These are phyloP conservation scores for Diplodia intermedia DNA, from an alignment of 2,329 filamentous ascomycete species.

Conservation along the genomic window DNA sequence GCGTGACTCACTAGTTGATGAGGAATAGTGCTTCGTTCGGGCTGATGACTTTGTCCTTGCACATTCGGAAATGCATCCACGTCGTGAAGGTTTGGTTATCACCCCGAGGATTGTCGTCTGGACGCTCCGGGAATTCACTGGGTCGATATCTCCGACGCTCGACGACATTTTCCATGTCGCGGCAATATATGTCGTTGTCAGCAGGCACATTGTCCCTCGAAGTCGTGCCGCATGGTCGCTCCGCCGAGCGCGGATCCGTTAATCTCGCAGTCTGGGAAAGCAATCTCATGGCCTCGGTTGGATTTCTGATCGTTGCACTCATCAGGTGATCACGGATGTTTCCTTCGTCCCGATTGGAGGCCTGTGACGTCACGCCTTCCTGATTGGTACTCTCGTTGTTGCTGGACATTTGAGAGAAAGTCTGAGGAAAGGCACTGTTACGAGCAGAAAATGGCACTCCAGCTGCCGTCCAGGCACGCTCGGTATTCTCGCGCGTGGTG, in stretches of 20 bases:
- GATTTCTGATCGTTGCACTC: constrained; percentile 17
- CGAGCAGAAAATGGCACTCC: not conserved
- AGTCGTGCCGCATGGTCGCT: not conserved
- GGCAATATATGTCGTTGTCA: not conserved
- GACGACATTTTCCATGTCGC: not conserved
- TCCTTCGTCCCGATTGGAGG: constrained; percentile 1
- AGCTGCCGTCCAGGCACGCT: not conserved
- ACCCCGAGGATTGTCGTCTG: constrained; percentile 13
- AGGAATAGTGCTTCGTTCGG: constrained; percentile 25
- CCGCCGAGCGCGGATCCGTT: too few relatives aligned
- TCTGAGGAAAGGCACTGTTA: not conserved
- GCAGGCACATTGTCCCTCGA: not conserved
- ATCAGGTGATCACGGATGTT: constrained; percentile 24
- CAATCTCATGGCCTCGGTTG: constrained; percentile 17
- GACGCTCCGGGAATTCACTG: not conserved
- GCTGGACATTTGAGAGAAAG: not conserved
- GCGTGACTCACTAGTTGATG: constrained; percentile 21
- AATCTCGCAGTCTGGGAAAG: constrained; percentile 16
- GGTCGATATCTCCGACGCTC: not conserved
- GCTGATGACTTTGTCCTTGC: constrained; percentile 23
- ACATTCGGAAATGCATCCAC: constrained; percentile 27
- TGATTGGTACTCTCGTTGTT: not conserved
- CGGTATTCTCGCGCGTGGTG: not conserved
- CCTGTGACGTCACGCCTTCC: constrained; percentile 7
- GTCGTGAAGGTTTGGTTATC: constrained; percentile 20